These are phyloP conservation scores for Leccinum solheimii DNA, from an alignment of 1,284 basidiomycete genomes.

Conservation along the genomic window DNA sequence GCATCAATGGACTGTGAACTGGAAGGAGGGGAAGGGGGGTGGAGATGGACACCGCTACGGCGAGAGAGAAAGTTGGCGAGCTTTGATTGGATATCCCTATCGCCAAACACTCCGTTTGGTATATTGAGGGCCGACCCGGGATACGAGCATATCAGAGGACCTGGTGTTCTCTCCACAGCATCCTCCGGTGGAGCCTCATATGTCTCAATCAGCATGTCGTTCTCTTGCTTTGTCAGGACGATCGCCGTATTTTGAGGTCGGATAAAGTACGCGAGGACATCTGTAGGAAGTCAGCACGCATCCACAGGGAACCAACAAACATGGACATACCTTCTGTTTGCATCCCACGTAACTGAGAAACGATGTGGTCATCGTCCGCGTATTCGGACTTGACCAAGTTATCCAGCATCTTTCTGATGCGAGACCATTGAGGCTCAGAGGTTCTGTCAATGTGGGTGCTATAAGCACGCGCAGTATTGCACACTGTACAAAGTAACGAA, in stretches of 20 bases:
- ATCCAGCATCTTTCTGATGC: conserved; percentile 14
- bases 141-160: conserved; percentile 27
- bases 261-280: too few species aligned
- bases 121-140: conserved; percentile 29
- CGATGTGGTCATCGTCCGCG: neutral
- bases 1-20: too few species aligned
- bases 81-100: conserved; percentile 12
- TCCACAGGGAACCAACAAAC: too few species aligned
- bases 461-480: conserved; percentile 10
- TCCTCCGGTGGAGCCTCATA: too few species aligned
- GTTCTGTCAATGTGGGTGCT: neutral
- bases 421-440: conserved; percentile 7
- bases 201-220: too few species aligned
- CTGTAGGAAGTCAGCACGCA: too few species aligned
- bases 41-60: too few species aligned
- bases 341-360: conserved; percentile 15
- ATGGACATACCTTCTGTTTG: conserved; percentile 11
- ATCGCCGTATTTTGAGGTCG: too few species aligned
- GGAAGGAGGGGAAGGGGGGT: too few species aligned
- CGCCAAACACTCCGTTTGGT: neutral
- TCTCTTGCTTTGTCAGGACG: too few species aligned
- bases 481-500: neutral
- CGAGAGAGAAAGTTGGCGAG: conserved; percentile 6
- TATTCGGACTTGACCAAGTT: conserved; percentile 4
- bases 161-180: neutral